Base-by-base conservation (phyloP, 2,329 filamentous ascomycete genomes). In the Penicillium sp. region DNA sequence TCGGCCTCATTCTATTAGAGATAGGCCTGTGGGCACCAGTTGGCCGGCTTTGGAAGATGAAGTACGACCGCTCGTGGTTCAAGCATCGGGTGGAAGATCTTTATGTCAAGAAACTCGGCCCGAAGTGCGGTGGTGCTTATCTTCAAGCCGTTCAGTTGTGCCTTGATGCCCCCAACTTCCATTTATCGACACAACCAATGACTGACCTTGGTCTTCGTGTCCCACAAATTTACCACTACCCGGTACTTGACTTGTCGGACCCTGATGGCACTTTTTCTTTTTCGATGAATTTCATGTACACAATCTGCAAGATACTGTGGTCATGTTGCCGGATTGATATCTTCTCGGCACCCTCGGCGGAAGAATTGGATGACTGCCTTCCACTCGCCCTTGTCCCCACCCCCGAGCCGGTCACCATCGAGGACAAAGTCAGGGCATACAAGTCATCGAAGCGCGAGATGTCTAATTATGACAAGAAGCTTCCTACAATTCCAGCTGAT, bases 21-120 rank as follows among this genome's bases (percentile, higher is more conserved):
- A 82, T 87, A 58, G 85, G 85, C 5, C 70, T 87, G 3, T 88
- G 85, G 85, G 79, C 81, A 31, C 85, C 85, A 0, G 75, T 87
- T 26, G 81, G 80, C 53, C 82, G 83, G 55, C 69, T 87, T 20
- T 87, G 83, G 82, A 88, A 88, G 65, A 75, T 81, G 58, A 87
- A 86, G 66, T 88, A 88, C 67, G 81, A 80, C 24, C 78, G 83
- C 20, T 73, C 77, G 18, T 83, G 85, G 71, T 87, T 87, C 74
- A 86, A 86, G 67, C 76, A 82, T 48, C 77, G 84, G 37, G 77
- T 88, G n/a, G 83, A 86, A 67, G 82, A 82, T 61, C 78, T 86
- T 1, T 87, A 85, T 65, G 79, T 85, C 42, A 81, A 83, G 34
- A 85, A 84, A 59, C 72, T 88, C 32, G 82, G 81, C 2, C 80